Conservation (phyloP, 164 flowering plant species). For the Aristolochia fimbriata region DNA sequence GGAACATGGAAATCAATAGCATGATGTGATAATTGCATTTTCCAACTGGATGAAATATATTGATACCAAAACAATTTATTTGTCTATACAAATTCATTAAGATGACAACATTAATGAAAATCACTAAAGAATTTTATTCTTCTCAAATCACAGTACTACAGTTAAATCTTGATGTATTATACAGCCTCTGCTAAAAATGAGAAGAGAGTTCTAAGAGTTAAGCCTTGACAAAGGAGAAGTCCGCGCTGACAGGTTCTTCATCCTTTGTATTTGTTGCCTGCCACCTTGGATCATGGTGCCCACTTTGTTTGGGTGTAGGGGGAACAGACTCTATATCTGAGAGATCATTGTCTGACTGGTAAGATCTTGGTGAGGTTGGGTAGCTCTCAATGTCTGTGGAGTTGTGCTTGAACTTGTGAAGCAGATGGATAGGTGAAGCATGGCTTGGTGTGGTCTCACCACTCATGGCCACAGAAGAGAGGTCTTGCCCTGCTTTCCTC, state of each 20-base stretch:
- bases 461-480: slow-evolving; percentile 21
- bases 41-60: too few species aligned
- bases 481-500: slow-evolving; percentile 19
- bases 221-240: slow-evolving; percentile 33
- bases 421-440: slow-evolving; percentile 42
- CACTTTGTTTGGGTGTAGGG: not conserved
- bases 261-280: slow-evolving; percentile 4
- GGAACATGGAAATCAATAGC: too few species aligned
- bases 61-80: too few species aligned
- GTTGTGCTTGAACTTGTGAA: slow-evolving; percentile 21
- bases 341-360: slow-evolving; percentile 33
- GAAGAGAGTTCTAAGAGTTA: not conserved
- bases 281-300: slow-evolving; percentile 6
- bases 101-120: too few species aligned
- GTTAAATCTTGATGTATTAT: too few species aligned
- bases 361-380: slow-evolving; percentile 23
- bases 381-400: slow-evolving; percentile 23
- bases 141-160: too few species aligned
- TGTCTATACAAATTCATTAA: too few species aligned
- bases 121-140: too few species aligned
- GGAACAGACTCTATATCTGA: slow-evolving; percentile 24
- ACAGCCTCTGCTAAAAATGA: too few species aligned
- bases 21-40: too few species aligned
- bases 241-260: slow-evolving; percentile 17
- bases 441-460: slow-evolving; percentile 35